Conservation (phyloP, 257 asterid genomes). For the Orobanche coerulescens region DNA sequence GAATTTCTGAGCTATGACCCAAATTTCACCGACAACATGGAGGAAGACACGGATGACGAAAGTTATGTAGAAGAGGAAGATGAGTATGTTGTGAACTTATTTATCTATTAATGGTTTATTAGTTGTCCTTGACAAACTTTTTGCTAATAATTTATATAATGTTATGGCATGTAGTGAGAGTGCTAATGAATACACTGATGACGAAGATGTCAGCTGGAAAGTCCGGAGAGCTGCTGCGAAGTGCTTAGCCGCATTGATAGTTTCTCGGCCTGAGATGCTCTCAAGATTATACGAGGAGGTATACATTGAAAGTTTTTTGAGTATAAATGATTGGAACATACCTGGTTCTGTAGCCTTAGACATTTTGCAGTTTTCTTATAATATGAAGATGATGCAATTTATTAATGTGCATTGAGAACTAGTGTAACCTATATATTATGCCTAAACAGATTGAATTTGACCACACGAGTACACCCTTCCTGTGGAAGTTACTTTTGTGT, state of each 20-base stretch:
- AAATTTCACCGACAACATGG: conserved; percentile 96
- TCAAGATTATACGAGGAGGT: conserved; percentile 90
- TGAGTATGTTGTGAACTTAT: conserved; percentile 51
- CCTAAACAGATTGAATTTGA: not conserved
- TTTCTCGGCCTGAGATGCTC: conserved; percentile 97
- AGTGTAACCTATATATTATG: not conserved
- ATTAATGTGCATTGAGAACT: conserved; percentile 3
- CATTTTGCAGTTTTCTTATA: conserved; percentile 5
- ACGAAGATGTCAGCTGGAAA: conserved; percentile 99
- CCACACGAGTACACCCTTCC: not conserved
- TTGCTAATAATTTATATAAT: conserved; percentile 24
- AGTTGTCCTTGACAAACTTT: conserved; percentile 14
- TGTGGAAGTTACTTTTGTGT: not conserved
- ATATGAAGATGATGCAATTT: not conserved
- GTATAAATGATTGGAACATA: not conserved
- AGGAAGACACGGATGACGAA: conserved; percentile 91
- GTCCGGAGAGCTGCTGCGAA: conserved; percentile 98
- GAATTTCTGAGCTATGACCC: conserved; percentile 96
- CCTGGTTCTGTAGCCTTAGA: conserved; percentile 1
- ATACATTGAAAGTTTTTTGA: not conserved
- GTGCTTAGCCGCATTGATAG: conserved; percentile 85
- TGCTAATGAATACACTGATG: conserved; percentile 94
- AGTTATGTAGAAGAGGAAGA: conserved; percentile 88
- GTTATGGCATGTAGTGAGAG: conserved; percentile 66
- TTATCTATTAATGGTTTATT: conserved; percentile 18